A percentile compares a stretch with the other conserved stretches of the same genome.
These are phyloP conservation scores for Pisolithus orientalis DNA, from an alignment of 768 basidiomycete genomes.

Conservation along the genomic window DNA sequence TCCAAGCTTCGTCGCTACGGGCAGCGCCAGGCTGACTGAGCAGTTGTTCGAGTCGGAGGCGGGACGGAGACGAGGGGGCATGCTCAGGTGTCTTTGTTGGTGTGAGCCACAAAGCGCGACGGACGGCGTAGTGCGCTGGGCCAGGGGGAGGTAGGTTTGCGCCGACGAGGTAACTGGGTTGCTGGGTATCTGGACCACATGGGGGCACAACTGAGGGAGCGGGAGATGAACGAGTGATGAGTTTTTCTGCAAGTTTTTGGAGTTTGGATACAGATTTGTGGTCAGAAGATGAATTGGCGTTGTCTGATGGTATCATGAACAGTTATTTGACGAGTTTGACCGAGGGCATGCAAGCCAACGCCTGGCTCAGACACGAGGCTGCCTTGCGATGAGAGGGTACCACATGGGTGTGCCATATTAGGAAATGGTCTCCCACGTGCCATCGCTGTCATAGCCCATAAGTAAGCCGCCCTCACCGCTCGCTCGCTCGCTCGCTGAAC, in stretches of 20 bases:
- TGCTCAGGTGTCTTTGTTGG: slow-evolving; percentile 12
- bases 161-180: slow-evolving; percentile 3
- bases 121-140: slow-evolving; percentile 54
- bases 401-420: background rate
- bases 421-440: slow-evolving; percentile 4
- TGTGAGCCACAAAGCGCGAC: slow-evolving; percentile 58
- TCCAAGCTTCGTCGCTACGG: slow-evolving; percentile 50
- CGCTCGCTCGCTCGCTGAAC: background rate
- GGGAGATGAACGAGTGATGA: slow-evolving; percentile 3
- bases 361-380: background rate
- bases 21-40: slow-evolving; percentile 42
- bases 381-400: background rate
- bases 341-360: slow-evolving; percentile 2
- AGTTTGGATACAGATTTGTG: slow-evolving; percentile 1
- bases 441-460: background rate
- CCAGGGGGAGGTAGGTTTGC: slow-evolving; percentile 52
- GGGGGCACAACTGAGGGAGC: background rate
- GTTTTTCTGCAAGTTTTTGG: slow-evolving; percentile 4
- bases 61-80: slow-evolving; percentile 28
- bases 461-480: too few species aligned
- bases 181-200: background rate
- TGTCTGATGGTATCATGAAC: slow-evolving; percentile 14
- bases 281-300: background rate
- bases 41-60: slow-evolving; percentile 44
- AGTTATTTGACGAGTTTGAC: background rate